Percentiles rank a stretch among this genome's conserved stretches.
Conservation (phyloP, 768 basidiomycete genomes). For the Lentinula boryana region DNA sequence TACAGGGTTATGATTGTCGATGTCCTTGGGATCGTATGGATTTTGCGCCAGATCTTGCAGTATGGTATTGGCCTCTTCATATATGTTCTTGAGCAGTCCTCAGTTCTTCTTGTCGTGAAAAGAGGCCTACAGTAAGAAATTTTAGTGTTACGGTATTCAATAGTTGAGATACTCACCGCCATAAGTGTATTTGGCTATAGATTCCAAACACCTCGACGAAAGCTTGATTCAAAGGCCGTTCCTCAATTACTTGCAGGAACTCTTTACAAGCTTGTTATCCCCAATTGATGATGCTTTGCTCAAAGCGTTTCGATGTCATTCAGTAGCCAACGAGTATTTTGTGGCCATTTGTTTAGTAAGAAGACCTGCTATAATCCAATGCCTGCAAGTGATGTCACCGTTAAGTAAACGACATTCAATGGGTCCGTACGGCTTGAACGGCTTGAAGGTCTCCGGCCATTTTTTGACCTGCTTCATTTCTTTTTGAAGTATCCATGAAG, state of each 20-base stretch:
- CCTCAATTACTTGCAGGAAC: slow-evolving; percentile 33
- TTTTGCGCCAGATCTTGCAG: too few relatives aligned
- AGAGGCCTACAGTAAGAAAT: not conserved
- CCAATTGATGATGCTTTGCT: slow-evolving; percentile 32
- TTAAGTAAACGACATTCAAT: not conserved
- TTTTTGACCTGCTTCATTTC: slow-evolving; percentile 11
- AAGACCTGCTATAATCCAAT: slow-evolving; percentile 34
- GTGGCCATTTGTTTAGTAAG: slow-evolving; percentile 15
- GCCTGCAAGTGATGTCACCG: slow-evolving; percentile 16
- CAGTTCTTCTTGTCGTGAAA: not conserved
- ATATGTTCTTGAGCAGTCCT: slow-evolving; percentile 21
- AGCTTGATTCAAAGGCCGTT: slow-evolving; percentile 33
- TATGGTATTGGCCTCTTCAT: slow-evolving; percentile 23
- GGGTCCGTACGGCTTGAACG: not conserved
- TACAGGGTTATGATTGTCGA: too few relatives aligned
- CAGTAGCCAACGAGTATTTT: slow-evolving; percentile 18
- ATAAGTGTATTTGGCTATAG: slow-evolving; percentile 27
- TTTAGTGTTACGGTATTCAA: not conserved
- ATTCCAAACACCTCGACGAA: slow-evolving; percentile 34
- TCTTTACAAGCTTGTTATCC: slow-evolving; percentile 32
- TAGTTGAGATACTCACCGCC: slow-evolving; percentile 17
- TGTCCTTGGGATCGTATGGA: too few relatives aligned
- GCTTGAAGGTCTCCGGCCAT: not conserved
- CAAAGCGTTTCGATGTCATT: slow-evolving; percentile 28
- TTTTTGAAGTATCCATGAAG: not conserved